Base-by-base conservation (phyloP, 805 yeast genomes). In the Lipomyces oligophaga region DNA sequence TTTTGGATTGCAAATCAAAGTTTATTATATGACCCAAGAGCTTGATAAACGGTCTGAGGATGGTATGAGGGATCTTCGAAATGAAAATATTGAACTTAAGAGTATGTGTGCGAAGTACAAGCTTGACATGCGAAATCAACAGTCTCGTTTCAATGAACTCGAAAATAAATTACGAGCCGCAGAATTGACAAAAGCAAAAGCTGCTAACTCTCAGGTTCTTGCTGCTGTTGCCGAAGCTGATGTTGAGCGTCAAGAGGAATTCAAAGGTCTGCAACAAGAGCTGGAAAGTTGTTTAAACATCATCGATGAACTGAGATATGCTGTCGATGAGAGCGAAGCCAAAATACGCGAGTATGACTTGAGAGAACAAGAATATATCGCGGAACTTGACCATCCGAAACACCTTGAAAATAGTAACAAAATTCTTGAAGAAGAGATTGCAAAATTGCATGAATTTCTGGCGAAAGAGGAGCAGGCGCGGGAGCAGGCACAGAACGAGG, bases 41-140 rank as follows among this genome's bases (percentile, higher is more conserved):
- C 50, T 57, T n/a, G 58, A 46, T 24, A 50, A 54, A 34, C 45
- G 57, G 13, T 51, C 60, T 1, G 60, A 57, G 35, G 58, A 57
- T 18, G 51, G 50, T 28, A 43, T 53, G 32, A 45, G 49, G 21
- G 58, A 56, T 16, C 16, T 57, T 15, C 38, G 49, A 41, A 56
- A 50, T 18, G 60, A 57, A 36, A 54, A 57, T 18, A 43, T 53
- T 15, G 57, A 57, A 31, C 38, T 57, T 18, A 57, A 57, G 34
- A 57, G 54, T n/a, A 36, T 46, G 34, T 36, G 48, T 16, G 48
- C 53, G 18, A 44, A 51, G 10, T 28, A 50, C 27, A 52, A 51
- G 25, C 46, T 55, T 10, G 59, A 57, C 20, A 40, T 57, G 22
- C 51, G 45, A 24, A 42, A 38, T 19, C 40, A 53, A 37, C 50